These are phyloP conservation scores for Exidia glandulosa DNA, from an alignment of 768 basidiomycete species.

Conservation along the genomic window DNA sequence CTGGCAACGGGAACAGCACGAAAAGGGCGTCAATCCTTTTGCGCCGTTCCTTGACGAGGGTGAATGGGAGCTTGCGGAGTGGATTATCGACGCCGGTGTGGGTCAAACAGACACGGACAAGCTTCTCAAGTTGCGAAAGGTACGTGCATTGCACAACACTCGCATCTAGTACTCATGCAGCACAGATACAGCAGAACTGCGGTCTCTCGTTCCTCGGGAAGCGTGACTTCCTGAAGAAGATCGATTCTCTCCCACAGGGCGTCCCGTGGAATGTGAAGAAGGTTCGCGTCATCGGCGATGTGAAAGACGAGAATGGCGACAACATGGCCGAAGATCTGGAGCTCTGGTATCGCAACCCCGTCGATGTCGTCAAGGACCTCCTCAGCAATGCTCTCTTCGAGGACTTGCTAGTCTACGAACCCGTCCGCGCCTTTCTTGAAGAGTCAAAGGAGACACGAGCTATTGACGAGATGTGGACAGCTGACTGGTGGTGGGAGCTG, in stretches of 20 bases:
- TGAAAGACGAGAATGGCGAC: background rate
- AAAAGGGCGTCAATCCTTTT: background rate
- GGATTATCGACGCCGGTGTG: conserved; percentile 17
- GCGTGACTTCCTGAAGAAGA: conserved; percentile 11
- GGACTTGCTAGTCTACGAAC: conserved; percentile 18
- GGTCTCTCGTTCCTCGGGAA: conserved; percentile 17
- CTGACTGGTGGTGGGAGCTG: conserved; percentile 24
- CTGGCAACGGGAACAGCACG: background rate
- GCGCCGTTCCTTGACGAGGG: conserved; percentile 16
- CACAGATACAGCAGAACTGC: conserved; percentile 11
- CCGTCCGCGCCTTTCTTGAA: conserved; percentile 15
- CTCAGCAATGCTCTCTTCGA: conserved; percentile 19
- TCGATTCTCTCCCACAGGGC: conserved; percentile 18
- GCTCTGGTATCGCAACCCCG: conserved; percentile 15
- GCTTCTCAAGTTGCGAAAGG: conserved; percentile 21
- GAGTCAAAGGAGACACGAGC: conserved; percentile 9
- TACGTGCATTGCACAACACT: conserved; percentile 7
- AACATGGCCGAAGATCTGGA: conserved; percentile 7
- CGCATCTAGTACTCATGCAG: background rate
- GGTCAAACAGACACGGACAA: conserved; percentile 19
- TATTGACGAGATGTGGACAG: conserved; percentile 28
- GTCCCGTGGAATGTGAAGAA: conserved; percentile 9
- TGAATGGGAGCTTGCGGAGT: conserved; percentile 25
- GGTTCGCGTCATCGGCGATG: background rate
- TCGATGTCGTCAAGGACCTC: conserved; percentile 18